Percentiles rank a stretch among this genome's conserved stretches.
Evolutionary conservation across 139 green algal genomes (phyloP).

Genomic region (Micractinium sp.): DNA sequence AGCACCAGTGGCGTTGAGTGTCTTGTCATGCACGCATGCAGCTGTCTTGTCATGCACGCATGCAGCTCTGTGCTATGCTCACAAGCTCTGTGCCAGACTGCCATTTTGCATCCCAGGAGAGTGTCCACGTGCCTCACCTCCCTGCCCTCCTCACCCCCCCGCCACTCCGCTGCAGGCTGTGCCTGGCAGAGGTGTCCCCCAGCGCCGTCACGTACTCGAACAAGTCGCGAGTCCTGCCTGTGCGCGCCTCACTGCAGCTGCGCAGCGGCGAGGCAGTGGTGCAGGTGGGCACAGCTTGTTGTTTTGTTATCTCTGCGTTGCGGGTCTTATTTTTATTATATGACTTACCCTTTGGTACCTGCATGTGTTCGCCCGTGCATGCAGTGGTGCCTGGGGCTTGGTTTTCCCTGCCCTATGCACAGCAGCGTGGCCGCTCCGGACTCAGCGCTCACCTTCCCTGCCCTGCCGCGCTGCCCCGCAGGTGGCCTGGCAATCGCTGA

Average conservation of each 20-base stretch:
- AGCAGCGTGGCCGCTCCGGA: too few relatives aligned
- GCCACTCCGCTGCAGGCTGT: slow-evolving; percentile 3
- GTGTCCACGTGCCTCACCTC: not conserved
- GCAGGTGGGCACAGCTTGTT: slow-evolving; percentile 28
- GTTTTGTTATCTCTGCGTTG: not conserved
- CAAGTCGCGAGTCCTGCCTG: not conserved
- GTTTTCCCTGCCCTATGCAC: too few relatives aligned
- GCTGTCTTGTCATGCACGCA: not conserved
- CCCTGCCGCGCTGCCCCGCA: slow-evolving; percentile 1
- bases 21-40: too few relatives aligned
- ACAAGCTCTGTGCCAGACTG: too few relatives aligned
- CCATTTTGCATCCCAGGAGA: too few relatives aligned
- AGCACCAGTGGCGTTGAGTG: too few relatives aligned
- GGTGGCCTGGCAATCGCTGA: slow-evolving; percentile 64
- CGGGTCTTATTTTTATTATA: too few relatives aligned
- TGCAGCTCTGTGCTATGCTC: not conserved
- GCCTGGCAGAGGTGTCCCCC: slow-evolving; percentile 27
- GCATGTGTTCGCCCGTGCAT: not conserved
- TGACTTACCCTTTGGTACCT: not conserved
- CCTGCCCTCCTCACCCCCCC: not conserved
- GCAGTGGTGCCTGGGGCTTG: too few relatives aligned
- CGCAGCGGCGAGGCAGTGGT: slow-evolving; percentile 42
- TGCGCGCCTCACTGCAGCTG: slow-evolving; percentile 35
- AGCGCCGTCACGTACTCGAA: slow-evolving; percentile 16
- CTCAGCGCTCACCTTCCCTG: too few relatives aligned